Base-by-base conservation (phyloP, 2,329 filamentous ascomycete genomes). In the Drechslerella stenobrocha region DNA sequence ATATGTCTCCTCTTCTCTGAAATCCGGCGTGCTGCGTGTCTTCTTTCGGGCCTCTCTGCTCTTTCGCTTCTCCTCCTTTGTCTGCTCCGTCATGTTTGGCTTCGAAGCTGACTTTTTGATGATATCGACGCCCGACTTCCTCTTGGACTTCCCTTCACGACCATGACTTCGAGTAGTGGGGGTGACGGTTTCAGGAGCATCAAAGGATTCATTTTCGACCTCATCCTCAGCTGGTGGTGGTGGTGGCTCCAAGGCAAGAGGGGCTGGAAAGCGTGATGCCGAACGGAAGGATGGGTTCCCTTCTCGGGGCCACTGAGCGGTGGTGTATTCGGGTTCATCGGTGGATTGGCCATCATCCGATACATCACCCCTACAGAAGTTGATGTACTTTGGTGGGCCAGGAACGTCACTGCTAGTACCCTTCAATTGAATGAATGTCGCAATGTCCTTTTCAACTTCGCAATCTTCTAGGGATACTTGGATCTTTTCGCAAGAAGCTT, bases 341-440 rank as follows among this genome's bases (percentile, higher is more conserved):
- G 93, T 89, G 1, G 92, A 96, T 71, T 85, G 84, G 34, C 84
- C 85, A 72, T 98, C 93, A 56, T 86, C 79, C 34, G 82, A 81
- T 45, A 87, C 78, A 75, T 96, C 91, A 13, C 92, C 93, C 8
- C 93, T 87, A 76, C 90, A 95, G 77, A 97, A 98, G 79, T 98
- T 96, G 83, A 98, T 96, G 76, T 96, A 98, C 76, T 90, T 96
- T 42, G 93, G 93, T 22, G 93, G 85, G 76, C 96, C 93, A 1
- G 93, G 95, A 46, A 98, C 98, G 76, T 98, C 95, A 76, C 97
- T 92, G 3, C 93, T 91, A 1, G 93, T 98, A 20, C 92, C 92
- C 70, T 79, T 83, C 47, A 95, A 90, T 70, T 82, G 87, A 78
- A 98, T 98, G 79, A 98, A 98, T 70, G 78, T 80, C 20, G 84